phyloP scores from a whole-genome alignment of 306 rosid genomes.

The Lathyrus sativus region DNA sequence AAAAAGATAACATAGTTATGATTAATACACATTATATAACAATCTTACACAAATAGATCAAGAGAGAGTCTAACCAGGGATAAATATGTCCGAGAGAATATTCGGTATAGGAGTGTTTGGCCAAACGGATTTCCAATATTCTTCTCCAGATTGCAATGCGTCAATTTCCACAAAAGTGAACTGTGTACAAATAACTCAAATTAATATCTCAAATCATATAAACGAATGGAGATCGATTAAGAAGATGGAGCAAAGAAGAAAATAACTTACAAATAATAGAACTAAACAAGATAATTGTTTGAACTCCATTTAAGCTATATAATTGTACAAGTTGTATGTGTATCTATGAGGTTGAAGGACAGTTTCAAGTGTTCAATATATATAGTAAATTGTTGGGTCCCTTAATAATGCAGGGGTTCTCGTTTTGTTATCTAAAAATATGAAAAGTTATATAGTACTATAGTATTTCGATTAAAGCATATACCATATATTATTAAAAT shows the following conservation, averaged over 20 bases:
- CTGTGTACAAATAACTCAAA: not conserved
- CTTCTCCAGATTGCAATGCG: not conserved
- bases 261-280: not conserved
- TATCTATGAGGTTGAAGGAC: too few species aligned
- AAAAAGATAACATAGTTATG: not conserved
- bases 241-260: not conserved
- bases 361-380: too few species aligned
- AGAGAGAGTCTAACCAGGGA: not conserved
- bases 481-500: too few species aligned
- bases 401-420: too few species aligned
- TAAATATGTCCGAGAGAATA: not conserved
- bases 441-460: too few species aligned
- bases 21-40: too few species aligned
- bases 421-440: too few species aligned
- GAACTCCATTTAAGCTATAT: not conserved
- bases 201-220: not conserved
- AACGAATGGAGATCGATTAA: not conserved
- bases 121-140: constrained; percentile 15
- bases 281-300: not conserved
- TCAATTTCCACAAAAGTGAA: not conserved
- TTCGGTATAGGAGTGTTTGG: constrained; percentile 14
- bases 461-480: too few species aligned
- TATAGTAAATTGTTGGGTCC: too few species aligned
- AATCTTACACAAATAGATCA: too few species aligned
- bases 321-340: not conserved